A percentile compares a stretch with the other conserved stretches of the same genome.
These are phyloP conservation scores for Podila horticola DNA, from an alignment of 192 early-diverging fungal genomes.

Conservation along the genomic window DNA sequence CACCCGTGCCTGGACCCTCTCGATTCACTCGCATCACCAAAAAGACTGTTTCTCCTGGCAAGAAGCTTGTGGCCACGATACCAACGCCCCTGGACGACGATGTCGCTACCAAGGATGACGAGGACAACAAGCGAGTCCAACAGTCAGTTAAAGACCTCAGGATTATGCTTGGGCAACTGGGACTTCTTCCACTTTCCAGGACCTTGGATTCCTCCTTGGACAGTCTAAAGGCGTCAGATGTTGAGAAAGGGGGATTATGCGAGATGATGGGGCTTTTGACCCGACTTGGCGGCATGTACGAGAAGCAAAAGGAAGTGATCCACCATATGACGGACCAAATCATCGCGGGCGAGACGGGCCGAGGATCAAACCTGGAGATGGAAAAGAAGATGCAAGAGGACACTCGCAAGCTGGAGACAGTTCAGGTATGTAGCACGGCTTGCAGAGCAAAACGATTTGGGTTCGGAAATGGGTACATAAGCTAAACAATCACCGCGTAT, in stretches of 20 bases:
- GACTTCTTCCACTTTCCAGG: constrained; percentile 17
- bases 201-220: constrained; percentile 23
- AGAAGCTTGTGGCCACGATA: constrained; percentile 21
- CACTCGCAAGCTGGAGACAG: background rate
- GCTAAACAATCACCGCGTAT: too few relatives aligned
- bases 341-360: constrained; percentile 14
- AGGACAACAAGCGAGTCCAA: background rate
- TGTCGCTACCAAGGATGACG: constrained; percentile 4
- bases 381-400: background rate
- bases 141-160: constrained; percentile 25
- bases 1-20: constrained; percentile 14
- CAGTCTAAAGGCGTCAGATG: background rate
- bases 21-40: constrained; percentile 41
- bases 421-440: background rate
- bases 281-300: constrained; percentile 28
- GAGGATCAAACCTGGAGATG: background rate
- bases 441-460: too few relatives aligned
- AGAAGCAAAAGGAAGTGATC: constrained; percentile 42
- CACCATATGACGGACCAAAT: constrained; percentile 45
- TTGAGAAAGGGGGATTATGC: constrained; percentile 32
- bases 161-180: constrained; percentile 9
- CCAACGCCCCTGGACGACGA: constrained; percentile 28
- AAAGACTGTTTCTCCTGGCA: constrained; percentile 10
- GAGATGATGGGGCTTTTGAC: constrained; percentile 20
- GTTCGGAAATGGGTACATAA: too few relatives aligned